Base-by-base conservation (phyloP, 495 filamentous ascomycete genomes). In the Staphylotrichum tortipilum region DNA sequence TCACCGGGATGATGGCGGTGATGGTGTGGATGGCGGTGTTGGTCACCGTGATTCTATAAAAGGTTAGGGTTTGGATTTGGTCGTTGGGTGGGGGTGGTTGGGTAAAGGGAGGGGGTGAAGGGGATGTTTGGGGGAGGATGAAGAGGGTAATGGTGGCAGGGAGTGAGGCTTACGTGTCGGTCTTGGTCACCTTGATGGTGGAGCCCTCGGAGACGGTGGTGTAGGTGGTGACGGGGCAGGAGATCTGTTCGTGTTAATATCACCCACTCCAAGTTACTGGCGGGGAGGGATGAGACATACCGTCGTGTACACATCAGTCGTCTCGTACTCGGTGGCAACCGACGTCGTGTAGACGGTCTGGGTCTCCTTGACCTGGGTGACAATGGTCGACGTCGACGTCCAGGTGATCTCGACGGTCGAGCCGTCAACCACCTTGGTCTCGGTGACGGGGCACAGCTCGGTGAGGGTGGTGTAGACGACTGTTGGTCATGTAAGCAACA, bases 381-480 rank as follows among this genome's bases (percentile, higher is more conserved):
- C 56, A 36, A 69, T 52, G 18, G 66, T 68, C 3, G 64, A 64
- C 4, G 67, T 72, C 11, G 69, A 68, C 2, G 69, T 72, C 63
- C 67, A 72, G 34, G 64, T 66, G 22, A 70, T 61, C 22, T 67
- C 61, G 6, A 72, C 62, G 7, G 69, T 68, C 19, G 58, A 63
- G 36, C 70, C 70, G 23, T 47, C 67, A 10, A 72, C 36, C 2
- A 68, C 67, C 56, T 64, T 67, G 42, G 69, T 72, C 64, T 71
- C 68, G n/a, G 64, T 69, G 12, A 71, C 53, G 7, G 70, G 69
- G 56, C 65, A 70, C 8, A 69, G 59, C 36, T 58, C 59, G 24
- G 69, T 72, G 37, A 68, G 48, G 22, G 70, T 73, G 4, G 59
- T 67, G 58, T 70, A 68, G 22, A 56, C 61, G 21, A 61, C 53